A percentile compares a stretch with the other conserved stretches of the same genome.
Evolutionary conservation across 164 flowering plant species (phyloP).

Genomic region (Chimonanthus praecox): DNA sequence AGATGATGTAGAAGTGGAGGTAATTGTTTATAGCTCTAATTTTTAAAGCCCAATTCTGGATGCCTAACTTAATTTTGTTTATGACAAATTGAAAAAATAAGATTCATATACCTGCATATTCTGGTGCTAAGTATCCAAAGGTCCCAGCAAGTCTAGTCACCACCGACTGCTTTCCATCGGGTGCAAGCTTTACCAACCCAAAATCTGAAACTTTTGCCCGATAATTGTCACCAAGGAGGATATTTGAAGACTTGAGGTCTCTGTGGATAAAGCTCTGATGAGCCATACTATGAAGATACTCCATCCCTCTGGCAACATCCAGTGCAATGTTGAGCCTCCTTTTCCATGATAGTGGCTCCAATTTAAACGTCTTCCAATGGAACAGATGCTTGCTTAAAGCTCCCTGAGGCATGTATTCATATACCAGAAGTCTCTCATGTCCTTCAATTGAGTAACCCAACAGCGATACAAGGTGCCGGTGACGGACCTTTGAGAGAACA

Average conservation of each 20-base stretch:
- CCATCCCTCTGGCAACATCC: constrained; percentile 84
- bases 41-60: too few species aligned
- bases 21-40: too few species aligned
- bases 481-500: constrained; percentile 75
- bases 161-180: constrained; percentile 60
- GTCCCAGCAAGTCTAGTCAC: constrained; percentile 82
- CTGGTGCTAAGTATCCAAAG: constrained; percentile 85
- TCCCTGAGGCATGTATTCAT: constrained; percentile 73
- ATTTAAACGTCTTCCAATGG: constrained; percentile 48
- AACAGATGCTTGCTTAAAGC: constrained; percentile 76
- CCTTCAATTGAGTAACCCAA: constrained; percentile 66
- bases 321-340: constrained; percentile 63
- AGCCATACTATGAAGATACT: constrained; percentile 70
- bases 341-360: constrained; percentile 73
- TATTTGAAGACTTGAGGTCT: constrained; percentile 77
- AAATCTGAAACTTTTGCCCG: constrained; percentile 81
- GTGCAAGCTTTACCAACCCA: constrained; percentile 82
- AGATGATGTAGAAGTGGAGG: too few species aligned
- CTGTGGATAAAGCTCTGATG: constrained; percentile 73
- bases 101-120: constrained; percentile 65
- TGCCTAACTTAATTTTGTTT: background rate
- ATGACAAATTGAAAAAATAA: background rate
- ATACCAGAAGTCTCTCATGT: constrained; percentile 65
- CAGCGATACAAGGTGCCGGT: constrained; percentile 71
- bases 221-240: constrained; percentile 62